Evolutionary conservation across 495 filamentous ascomycete genomes (phyloP).

Genomic region (Penicillium waksmanii): DNA sequence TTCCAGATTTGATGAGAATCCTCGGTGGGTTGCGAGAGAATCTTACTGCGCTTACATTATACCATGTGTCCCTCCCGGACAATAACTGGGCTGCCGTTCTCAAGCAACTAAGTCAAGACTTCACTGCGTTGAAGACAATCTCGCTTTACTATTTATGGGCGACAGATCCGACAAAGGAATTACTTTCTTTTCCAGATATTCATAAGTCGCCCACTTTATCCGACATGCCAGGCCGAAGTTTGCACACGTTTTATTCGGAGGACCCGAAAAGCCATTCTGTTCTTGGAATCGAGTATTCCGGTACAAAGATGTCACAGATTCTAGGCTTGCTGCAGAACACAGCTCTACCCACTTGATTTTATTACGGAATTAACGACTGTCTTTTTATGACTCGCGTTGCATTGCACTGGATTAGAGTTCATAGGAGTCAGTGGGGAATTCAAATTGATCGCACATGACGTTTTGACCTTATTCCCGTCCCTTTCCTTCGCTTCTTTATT

Average conservation of each 20-base stretch:
- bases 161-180: constrained; percentile 19
- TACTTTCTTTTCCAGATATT: constrained; percentile 28
- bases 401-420: neutral
- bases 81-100: constrained; percentile 25
- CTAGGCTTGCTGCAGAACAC: constrained; percentile 23
- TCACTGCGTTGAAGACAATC: constrained; percentile 17
- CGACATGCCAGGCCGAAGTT: constrained; percentile 12
- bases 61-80: constrained; percentile 27
- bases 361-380: neutral
- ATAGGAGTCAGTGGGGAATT: neutral
- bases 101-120: constrained; percentile 17
- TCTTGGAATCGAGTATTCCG: constrained; percentile 32
- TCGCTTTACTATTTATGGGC: constrained; percentile 34
- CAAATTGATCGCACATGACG: neutral
- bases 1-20: constrained; percentile 23
- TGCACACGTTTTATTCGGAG: constrained; percentile 29
- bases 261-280: constrained; percentile 20
- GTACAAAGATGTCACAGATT: constrained; percentile 25
- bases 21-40: constrained; percentile 18
- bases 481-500: too few relatives aligned
- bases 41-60: constrained; percentile 22
- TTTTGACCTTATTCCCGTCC: too few relatives aligned
- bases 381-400: neutral
- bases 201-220: constrained; percentile 16
- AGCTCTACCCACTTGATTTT: neutral